Percentiles rank a stretch among this genome's conserved stretches.
Conservation (phyloP, 1,284 basidiomycete species). For the Moesziomyces sp. region DNA sequence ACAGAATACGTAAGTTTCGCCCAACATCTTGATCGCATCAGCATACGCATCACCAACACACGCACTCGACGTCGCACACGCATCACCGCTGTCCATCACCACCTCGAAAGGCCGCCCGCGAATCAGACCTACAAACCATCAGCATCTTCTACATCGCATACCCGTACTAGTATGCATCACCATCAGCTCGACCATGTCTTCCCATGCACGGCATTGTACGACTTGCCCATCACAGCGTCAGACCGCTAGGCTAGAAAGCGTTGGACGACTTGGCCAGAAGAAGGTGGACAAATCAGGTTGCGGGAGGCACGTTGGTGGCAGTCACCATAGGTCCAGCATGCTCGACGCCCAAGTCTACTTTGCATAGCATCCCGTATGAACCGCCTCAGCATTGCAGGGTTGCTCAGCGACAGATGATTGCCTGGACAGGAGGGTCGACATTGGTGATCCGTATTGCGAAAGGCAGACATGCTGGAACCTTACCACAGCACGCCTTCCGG, state of each 20-base stretch:
- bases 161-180: not conserved
- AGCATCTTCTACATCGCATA: not conserved
- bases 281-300: not conserved
- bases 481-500: no score
- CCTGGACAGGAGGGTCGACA: no score
- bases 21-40: slow-evolving; percentile 25
- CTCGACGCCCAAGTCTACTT: no score
- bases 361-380: no score
- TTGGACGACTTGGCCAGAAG: not conserved
- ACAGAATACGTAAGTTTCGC: slow-evolving; percentile 46
- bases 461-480: no score
- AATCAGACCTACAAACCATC: not conserved
- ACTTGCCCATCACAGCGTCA: no score
- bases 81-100: not conserved
- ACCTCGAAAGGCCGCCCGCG: not conserved
- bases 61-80: slow-evolving; percentile 2
- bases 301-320: not conserved
- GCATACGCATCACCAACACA: slow-evolving; percentile 8
- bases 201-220: no score
- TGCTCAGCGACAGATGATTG: no score
- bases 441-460: no score
- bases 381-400: no score
- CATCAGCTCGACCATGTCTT: not conserved
- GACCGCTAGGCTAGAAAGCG: not conserved
- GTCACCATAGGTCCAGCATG: not conserved